phyloP scores from a whole-genome alignment of 192 early-diverging fungal genomes.

The Podila epicladia region DNA sequence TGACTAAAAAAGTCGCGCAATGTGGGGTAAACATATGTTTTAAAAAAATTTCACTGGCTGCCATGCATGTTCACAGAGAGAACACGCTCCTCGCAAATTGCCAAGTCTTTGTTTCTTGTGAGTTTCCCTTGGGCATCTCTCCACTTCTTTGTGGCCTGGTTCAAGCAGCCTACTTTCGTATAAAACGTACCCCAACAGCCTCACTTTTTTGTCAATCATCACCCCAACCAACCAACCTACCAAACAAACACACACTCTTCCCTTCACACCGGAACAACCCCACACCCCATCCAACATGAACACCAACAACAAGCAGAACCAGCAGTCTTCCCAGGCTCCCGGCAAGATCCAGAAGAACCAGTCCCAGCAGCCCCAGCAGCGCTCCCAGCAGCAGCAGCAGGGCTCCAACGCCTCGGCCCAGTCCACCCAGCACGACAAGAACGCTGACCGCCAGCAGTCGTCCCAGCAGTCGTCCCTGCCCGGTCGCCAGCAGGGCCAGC shows the following conservation, averaged over 20 bases:
- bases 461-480: neutral
- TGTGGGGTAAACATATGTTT: too few relatives aligned
- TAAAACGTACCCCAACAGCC: too few relatives aligned
- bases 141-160: too few relatives aligned
- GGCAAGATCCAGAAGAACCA: conserved; percentile 2
- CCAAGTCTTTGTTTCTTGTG: too few relatives aligned
- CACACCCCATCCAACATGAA: neutral
- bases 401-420: neutral
- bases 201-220: too few relatives aligned
- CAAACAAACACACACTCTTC: neutral
- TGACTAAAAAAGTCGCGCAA: too few relatives aligned
- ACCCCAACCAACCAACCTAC: neutral
- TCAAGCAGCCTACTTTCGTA: too few relatives aligned
- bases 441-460: neutral
- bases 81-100: too few relatives aligned
- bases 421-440: neutral
- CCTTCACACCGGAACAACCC: neutral
- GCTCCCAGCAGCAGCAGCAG: conserved; percentile 2
- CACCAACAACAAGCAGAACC: neutral
- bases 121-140: too few relatives aligned
- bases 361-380: neutral
- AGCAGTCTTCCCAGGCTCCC: neutral
- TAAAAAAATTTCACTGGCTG: too few relatives aligned
- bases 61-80: too few relatives aligned
- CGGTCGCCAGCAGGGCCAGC: neutral